phyloP scores from a whole-genome alignment of 441 rosid species.

The Macaranga tanarius region DNA sequence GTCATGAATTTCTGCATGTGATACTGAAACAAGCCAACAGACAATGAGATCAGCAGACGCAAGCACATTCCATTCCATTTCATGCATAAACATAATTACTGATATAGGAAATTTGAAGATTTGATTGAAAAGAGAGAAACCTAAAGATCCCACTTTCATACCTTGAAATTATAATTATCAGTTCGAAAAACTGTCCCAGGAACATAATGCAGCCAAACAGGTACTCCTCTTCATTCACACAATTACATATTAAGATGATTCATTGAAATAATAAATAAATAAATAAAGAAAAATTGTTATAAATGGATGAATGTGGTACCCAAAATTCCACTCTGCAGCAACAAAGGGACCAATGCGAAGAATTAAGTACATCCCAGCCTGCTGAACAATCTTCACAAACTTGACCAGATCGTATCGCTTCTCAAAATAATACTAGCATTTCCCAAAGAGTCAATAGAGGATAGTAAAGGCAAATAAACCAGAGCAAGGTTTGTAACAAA shows the following conservation, averaged over 20 bases:
- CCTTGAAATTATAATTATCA: constrained; percentile 87
- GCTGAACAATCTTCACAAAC: constrained; percentile 80
- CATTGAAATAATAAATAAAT: background rate
- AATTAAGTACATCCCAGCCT: constrained; percentile 83
- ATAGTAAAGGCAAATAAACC: background rate
- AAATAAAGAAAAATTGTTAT: background rate
- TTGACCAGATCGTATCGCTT: constrained; percentile 85
- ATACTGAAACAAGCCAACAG: constrained; percentile 41
- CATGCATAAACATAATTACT: background rate
- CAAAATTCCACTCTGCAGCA: constrained; percentile 96
- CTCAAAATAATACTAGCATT: constrained; percentile 64
- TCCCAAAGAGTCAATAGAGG: constrained; percentile 10
- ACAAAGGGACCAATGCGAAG: constrained; percentile 94
- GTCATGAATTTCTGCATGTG: constrained; percentile 84
- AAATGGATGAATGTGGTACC: constrained; percentile 39
- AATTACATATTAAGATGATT: constrained; percentile 11
- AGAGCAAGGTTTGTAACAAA: background rate
- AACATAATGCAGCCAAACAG: constrained; percentile 91
- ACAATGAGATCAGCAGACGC: background rate
- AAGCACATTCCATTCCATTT: background rate
- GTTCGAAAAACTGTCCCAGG: constrained; percentile 85
- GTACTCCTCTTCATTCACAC: constrained; percentile 62
- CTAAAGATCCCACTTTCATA: constrained; percentile 20
- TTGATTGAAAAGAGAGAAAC: background rate
- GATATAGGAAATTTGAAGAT: background rate